Base-by-base conservation (phyloP, 1,284 basidiomycete species). In the Heterobasidion occidentale region DNA sequence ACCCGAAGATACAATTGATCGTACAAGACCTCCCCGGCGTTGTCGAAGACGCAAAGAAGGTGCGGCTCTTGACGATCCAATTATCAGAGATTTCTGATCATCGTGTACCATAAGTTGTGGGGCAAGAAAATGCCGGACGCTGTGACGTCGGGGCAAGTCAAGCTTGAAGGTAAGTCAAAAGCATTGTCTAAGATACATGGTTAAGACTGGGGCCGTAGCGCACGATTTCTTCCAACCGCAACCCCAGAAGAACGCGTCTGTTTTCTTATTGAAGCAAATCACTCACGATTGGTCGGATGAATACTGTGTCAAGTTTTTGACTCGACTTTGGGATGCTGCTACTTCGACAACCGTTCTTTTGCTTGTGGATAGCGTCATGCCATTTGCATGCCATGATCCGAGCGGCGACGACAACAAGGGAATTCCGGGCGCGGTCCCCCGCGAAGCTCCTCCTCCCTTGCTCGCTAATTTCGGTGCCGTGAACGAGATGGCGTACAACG, bases 1-100 rank as follows among this genome's bases (percentile, higher is more conserved):
- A 65, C 51, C 62, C 70, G 15, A 52, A 69, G 19, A 50, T 77
- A 34, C 65, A 65, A 33, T 60, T 74, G 20, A 59, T 75, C 2
- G 63, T 77, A 1, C 75, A 77, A 56, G 75, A 77, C 52, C 64
- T 63, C 9, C 60, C 65, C 2, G 56, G 53, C 7, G 70, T 73
- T 1, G 59, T 74, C 42, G 58, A 65, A 20, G 59, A 70, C n/a
- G 73, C 60, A 3, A 59, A 57, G 20, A 55, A 64, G 62, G 74
- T 75, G 55, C 12, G 36, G 8, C 53, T 42, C n/a, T n/a, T n/a
- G 9, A 12, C 17, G 19, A 11, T 53, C 11, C 7, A 15, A 44
- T 53, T 11, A n/a, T 27, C 44, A 35, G 27, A 19, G 8, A 52
- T 35, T n/a, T 42, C 14, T n/a, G 9, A 6, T 46, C 14, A 12